Conservation (phyloP, 306 rosid genomes). For the Vachellia collinsii region DNA sequence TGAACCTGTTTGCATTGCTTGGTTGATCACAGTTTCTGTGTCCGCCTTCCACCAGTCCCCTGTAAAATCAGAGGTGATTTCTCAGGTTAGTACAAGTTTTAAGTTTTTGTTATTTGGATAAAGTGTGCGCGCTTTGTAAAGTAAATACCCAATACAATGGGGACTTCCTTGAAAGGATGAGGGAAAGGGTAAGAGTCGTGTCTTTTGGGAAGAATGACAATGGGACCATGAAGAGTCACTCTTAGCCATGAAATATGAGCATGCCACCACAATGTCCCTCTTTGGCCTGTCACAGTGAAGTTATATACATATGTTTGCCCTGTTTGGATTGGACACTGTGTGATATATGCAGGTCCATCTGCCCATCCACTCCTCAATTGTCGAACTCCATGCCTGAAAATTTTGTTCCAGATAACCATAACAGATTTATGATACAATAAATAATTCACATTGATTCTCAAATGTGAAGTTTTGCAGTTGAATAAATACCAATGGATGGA, state of each 20-base stretch:
- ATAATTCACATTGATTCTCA: not conserved
- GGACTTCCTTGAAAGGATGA: constrained; percentile 65
- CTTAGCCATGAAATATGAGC: constrained; percentile 85
- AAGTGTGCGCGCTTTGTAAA: constrained; percentile 2
- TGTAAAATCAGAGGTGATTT: constrained; percentile 35
- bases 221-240: constrained; percentile 63
- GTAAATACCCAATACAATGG: constrained; percentile 60
- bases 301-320: constrained; percentile 65
- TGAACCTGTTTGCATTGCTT: constrained; percentile 63
- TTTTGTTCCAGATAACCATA: not conserved
- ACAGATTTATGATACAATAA: not conserved
- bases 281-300: constrained; percentile 62
- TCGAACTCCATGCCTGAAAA: constrained; percentile 63
- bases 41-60: constrained; percentile 90
- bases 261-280: constrained; percentile 82
- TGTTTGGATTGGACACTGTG: constrained; percentile 74
- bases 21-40: constrained; percentile 66
- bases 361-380: constrained; percentile 77
- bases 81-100: not conserved
- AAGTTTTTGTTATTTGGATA: not conserved
- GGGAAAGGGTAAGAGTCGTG: constrained; percentile 69
- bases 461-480: not conserved
- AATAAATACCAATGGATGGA: constrained; percentile 61
- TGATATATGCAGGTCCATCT: constrained; percentile 78
- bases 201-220: constrained; percentile 73